These are phyloP conservation scores for Leucogyrophana mollusca DNA, from an alignment of 768 basidiomycete genomes.

Conservation along the genomic window DNA sequence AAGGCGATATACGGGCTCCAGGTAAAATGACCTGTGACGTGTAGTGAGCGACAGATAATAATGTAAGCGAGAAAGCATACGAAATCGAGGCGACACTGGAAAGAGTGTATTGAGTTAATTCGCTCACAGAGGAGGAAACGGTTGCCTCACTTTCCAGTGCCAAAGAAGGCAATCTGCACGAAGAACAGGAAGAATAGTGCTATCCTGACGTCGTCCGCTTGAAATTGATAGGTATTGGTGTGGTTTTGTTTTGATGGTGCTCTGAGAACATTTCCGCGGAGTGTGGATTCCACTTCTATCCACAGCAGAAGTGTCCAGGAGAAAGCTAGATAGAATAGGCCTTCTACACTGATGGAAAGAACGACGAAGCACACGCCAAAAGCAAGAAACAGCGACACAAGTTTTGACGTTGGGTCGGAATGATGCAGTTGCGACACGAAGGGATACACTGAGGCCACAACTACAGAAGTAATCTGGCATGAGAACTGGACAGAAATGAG, in stretches of 20 bases:
- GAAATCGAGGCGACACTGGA: slow-evolving; percentile 80
- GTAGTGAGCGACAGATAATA: slow-evolving; percentile 1
- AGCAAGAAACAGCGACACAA: slow-evolving; percentile 64
- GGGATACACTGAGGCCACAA: slow-evolving; percentile 48
- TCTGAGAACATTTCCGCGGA: slow-evolving; percentile 10
- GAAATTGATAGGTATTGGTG: slow-evolving; percentile 39
- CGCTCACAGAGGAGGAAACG: neutral
- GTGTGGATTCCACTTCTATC: slow-evolving; percentile 58
- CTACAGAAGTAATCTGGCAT: slow-evolving; percentile 29
- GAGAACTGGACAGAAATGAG: neutral
- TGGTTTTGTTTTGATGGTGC: slow-evolving; percentile 2
- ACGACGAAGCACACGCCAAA: slow-evolving; percentile 77
- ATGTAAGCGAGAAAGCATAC: slow-evolving; percentile 36
- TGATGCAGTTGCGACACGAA: slow-evolving; percentile 38
- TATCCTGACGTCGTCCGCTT: slow-evolving; percentile 64
- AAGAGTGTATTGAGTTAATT: neutral
- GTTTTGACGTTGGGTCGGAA: slow-evolving; percentile 44
- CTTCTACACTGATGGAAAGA: slow-evolving; percentile 80
- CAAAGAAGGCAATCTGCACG: slow-evolving; percentile 85
- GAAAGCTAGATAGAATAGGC: slow-evolving; percentile 75
- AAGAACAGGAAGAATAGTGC: slow-evolving; percentile 85
- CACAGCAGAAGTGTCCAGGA: slow-evolving; percentile 61
- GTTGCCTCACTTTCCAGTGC: slow-evolving; percentile 71
- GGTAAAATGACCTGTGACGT: slow-evolving; percentile 66
- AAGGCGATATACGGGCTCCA: slow-evolving; percentile 84